Evolutionary conservation across 192 early-diverging fungal genomes (phyloP), one percentile per base, ranked within the genome.

Genomic region (Coemansia sp.): DNA sequence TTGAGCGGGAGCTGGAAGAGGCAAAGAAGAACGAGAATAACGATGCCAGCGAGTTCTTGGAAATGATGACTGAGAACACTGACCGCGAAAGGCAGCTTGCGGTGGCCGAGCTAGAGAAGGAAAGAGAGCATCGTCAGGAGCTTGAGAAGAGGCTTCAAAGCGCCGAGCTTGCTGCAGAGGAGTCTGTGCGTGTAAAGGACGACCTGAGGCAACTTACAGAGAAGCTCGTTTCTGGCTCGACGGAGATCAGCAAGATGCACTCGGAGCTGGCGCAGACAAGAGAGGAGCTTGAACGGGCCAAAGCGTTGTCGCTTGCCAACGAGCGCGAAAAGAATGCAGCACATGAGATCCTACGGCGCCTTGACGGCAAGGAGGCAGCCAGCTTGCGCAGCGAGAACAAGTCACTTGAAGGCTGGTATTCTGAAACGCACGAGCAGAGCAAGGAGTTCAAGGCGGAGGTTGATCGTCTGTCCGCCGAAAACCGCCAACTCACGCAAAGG

Each of bases 1-100:
- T 92, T 17, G 87, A 92, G 68, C 72, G 82, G 38, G 86, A 91
- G 67, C 72, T 91, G 33, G 61, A 65, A 9, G 85, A 83, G 32
- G 71, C 66, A 0, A 62, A 63, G 9, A 32, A 25, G 23, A 69
- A 20, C 55, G 43, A 36, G 10, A 67, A 45, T 38, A 61, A 40
- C 32, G 43, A 58, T 9, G 71, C 71, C 1, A 53, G 67, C 9
- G 71, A 63, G 43, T 74, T 74, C 41, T 43, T 81, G 54, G 73
- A 81, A 17, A 67, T 72, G 56, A 61, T 81, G 53, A 67, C 65
- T 22, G 83, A 85, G 3, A 59, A 67, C 7, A 74, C 76, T 34
- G 71, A 65, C 42, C 74, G 70, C 55, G 81, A 84, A 53, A 81
- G 72, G 54, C 75, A 85, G 7, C 64, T 67, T 3, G 81, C 80